Evolutionary conservation across 129 eudicot species (phyloP).

Genomic region (Flaveria sonorensis): DNA sequence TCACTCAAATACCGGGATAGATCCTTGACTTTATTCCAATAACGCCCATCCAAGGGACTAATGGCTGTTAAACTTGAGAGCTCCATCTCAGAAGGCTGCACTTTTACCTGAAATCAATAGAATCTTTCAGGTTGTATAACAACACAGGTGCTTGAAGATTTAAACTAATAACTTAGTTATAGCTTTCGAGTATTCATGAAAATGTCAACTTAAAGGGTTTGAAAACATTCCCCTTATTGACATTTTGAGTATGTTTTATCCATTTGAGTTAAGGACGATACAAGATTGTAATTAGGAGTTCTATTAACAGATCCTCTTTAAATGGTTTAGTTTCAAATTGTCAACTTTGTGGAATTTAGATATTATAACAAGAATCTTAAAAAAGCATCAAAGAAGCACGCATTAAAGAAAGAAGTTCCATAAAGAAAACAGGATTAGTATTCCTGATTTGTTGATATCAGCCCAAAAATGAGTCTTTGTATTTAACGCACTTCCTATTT

Average conservation of each 20-base stretch:
- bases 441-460: neutral
- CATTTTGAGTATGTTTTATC: neutral
- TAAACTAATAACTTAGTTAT: neutral
- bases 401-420: constrained; percentile 12
- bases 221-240: neutral
- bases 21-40: constrained; percentile 79
- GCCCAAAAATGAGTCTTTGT: neutral
- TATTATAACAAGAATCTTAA: neutral
- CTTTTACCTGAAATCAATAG: constrained; percentile 49
- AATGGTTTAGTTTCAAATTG: neutral
- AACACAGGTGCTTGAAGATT: constrained; percentile 4
- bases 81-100: constrained; percentile 52
- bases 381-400: constrained; percentile 4
- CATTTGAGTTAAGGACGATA: constrained; percentile 14
- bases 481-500: neutral
- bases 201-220: neutral
- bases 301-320: neutral
- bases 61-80: constrained; percentile 74
- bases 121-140: constrained; percentile 19
- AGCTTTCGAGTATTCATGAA: neutral
- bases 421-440: neutral
- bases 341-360: neutral
- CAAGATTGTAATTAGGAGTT: neutral
- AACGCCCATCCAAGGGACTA: constrained; percentile 90
- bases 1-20: constrained; percentile 81